Evolutionary conservation across 2,329 filamentous ascomycete genomes (phyloP).

Genomic region (Fusarium sp.): DNA sequence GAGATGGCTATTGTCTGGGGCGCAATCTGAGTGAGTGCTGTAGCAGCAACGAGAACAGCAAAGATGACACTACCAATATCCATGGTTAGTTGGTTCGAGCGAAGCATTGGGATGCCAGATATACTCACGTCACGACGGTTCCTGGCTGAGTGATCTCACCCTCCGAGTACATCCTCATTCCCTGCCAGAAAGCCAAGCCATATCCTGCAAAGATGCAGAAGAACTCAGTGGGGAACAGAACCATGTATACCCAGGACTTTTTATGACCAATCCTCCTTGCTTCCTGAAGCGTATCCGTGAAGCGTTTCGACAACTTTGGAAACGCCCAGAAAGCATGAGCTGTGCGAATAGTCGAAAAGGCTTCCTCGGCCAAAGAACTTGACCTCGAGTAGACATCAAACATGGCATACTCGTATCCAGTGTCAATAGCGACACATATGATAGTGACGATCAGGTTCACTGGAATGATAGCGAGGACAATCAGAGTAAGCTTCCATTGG

Average conservation of each 20-base stretch:
- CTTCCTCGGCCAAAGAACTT: conserved; percentile 60
- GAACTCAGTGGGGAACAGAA: conserved; percentile 59
- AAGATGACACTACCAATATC: conserved; percentile 55
- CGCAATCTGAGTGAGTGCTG: conserved; percentile 59
- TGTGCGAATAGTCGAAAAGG: conserved; percentile 60
- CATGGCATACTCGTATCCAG: conserved; percentile 56
- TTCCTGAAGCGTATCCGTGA: conserved; percentile 55
- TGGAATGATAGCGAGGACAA: conserved; percentile 59
- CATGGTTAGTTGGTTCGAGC: not conserved
- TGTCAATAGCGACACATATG: conserved; percentile 54
- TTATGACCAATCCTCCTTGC: conserved; percentile 54
- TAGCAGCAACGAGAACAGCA: conserved; percentile 59
- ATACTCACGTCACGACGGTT: conserved; percentile 58
- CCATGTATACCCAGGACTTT: conserved; percentile 57
- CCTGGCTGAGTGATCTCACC: conserved; percentile 60
- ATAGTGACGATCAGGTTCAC: conserved; percentile 55
- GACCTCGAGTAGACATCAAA: conserved; percentile 57
- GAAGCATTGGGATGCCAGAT: accelerated
- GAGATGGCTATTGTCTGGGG: conserved; percentile 59
- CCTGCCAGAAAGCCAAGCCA: conserved; percentile 64
- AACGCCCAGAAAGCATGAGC: conserved; percentile 64
- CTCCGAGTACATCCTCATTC: conserved; percentile 57
- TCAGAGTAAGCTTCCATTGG: conserved; percentile 57
- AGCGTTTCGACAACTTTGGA: conserved; percentile 55
- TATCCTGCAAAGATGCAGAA: conserved; percentile 61